Evolutionary conservation across 306 rosid species (phyloP).

Genomic region (Phaseolus lunatus): DNA sequence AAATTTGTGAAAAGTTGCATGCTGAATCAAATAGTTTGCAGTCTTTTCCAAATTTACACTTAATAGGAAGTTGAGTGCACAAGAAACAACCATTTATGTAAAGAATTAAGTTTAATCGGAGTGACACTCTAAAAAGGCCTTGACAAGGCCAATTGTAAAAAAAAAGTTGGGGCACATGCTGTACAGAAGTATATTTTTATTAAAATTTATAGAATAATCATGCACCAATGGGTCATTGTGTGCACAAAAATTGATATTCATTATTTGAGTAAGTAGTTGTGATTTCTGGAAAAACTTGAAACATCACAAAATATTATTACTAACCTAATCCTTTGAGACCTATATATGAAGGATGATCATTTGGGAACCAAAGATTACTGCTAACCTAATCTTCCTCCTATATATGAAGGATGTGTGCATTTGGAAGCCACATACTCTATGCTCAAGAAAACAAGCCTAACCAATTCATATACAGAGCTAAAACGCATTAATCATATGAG

Average conservation of each 20-base stretch:
- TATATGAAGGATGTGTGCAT: conserved; percentile 26
- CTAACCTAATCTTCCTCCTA: conserved; percentile 14
- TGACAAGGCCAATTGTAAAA: neutral
- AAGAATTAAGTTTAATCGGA: neutral
- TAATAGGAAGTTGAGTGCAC: conserved; percentile 20
- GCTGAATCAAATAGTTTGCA: conserved; percentile 34
- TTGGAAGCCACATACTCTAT: conserved; percentile 9
- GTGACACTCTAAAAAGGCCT: conserved; percentile 13
- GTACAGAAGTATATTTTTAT: conserved; percentile 18
- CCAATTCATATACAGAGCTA: conserved; percentile 20
- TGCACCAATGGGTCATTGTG: neutral
- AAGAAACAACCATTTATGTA: conserved; percentile 29
- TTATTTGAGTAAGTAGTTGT: conserved; percentile 5
- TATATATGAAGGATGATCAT: conserved; percentile 12
- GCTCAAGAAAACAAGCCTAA: conserved; percentile 21
- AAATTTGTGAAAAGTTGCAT: conserved; percentile 13
- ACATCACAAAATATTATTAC: neutral
- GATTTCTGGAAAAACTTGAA: conserved; percentile 36
- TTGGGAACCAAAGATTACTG: neutral
- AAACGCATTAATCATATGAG: conserved; percentile 31
- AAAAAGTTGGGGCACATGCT: conserved; percentile 1
- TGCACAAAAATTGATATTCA: neutral
- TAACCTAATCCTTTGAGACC: conserved; percentile 11
- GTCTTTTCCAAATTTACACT: conserved; percentile 37
- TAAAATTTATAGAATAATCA: neutral